These are phyloP conservation scores for Alisma plantagoaquatica DNA, from an alignment of 106 monocot species.

Conservation along the genomic window DNA sequence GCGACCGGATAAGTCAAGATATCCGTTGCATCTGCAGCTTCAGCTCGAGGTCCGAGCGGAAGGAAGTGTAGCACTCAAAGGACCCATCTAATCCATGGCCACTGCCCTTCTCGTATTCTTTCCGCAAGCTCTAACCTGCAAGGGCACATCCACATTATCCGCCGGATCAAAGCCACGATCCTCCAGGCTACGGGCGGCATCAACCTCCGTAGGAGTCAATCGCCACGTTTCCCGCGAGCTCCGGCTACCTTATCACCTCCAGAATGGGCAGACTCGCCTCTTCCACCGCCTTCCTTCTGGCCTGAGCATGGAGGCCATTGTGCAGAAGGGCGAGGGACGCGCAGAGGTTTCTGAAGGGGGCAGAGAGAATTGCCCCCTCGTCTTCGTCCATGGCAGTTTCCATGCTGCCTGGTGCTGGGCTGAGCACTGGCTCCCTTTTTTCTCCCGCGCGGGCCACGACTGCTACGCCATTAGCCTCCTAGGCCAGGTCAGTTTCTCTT, in stretches of 20 bases:
- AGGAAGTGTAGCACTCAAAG: too few species aligned
- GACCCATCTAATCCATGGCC: too few species aligned
- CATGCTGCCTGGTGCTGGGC: slow-evolving; percentile 99
- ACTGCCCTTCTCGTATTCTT: too few species aligned
- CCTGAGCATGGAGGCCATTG: slow-evolving; percentile 57
- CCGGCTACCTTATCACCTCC: slow-evolving; percentile 27
- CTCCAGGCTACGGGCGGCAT: too few species aligned
- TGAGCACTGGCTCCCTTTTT: slow-evolving; percentile 78
- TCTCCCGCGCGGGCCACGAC: slow-evolving; percentile 47
- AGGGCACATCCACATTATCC: too few species aligned
- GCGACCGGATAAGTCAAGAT: too few species aligned
- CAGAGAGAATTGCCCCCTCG: slow-evolving; percentile 27
- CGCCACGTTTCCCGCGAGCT: neutral
- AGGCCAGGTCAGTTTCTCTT: slow-evolving; percentile 29
- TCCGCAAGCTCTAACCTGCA: too few species aligned
- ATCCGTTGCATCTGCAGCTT: too few species aligned
- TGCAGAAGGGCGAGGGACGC: slow-evolving; percentile 22
- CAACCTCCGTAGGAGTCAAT: too few species aligned
- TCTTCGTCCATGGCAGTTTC: slow-evolving; percentile 86
- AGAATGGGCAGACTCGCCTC: slow-evolving; percentile 54
- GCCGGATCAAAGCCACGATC: too few species aligned
- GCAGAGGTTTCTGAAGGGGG: neutral
- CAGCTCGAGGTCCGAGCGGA: too few species aligned
- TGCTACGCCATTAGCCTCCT: slow-evolving; percentile 73
- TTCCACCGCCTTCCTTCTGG: slow-evolving; percentile 78